Evolutionary conservation across 306 rosid species (phyloP), one percentile per base, ranked within the genome.

Genomic region (Rosa lucieae): DNA sequence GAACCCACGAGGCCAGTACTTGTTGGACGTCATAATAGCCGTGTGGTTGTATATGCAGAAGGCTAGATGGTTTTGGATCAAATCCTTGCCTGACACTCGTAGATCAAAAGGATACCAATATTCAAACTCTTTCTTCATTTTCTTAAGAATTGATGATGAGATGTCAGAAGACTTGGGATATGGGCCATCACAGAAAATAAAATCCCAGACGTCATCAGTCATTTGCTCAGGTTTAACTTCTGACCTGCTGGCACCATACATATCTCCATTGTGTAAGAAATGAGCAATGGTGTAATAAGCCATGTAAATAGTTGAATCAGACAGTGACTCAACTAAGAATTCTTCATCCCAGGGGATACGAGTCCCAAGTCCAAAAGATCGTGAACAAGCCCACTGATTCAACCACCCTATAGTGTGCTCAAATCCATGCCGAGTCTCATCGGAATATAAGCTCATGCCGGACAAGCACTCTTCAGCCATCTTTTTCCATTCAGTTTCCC

Each of bases 401-500:
- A 49, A 12, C 55, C 55, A 11, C 5, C 55, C 15, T 15, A 13
- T 11, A 11, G 55, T 49, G 15, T 49, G 18, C 2, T 49, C 17
- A 3, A 49, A 49, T 15, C 15, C 5, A 49, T 12, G 55, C 5
- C 55, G 55, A 0, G 55, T 12, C 55, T 49, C 55, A 49, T 49
- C 55, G 13, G 55, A 49, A 15, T 49, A 49, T 15, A 49, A 49
- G 13, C 15, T 49, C 55, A 49, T 49, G 55, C 55, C 4, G 55
- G 55, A 49, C 55, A 49, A 79, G 85, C 97, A 93, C 76, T 93
- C 94, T 75, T 93, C 97, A 4, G 95, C 87, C 78, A 88, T 72
- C 74, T 89, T 87, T 87, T 70, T 82, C 98, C 98, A 93, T 78
- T 91, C 98, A 10, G 98, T 97, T 23, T 49, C 55, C 5, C 55